Conservation (phyloP, 2,329 filamentous ascomycete genomes). For the Fusarium neocosmosporiellum region DNA sequence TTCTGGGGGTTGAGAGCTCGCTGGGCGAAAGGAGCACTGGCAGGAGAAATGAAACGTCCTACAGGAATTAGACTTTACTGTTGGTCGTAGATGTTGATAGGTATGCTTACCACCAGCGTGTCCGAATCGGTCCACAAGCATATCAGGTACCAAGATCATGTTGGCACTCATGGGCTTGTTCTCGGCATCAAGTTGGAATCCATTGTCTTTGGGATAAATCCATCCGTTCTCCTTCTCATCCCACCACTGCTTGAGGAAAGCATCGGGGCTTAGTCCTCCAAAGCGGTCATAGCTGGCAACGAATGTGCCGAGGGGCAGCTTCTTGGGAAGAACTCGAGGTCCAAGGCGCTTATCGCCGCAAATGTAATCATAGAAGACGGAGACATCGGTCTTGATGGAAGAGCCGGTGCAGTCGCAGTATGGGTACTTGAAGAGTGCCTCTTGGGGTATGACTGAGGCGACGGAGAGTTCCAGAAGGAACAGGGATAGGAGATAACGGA, state of each 20-base stretch:
- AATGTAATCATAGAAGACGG: slow-evolving; percentile 5
- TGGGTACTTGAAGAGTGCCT: neutral
- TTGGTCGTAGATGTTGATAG: neutral
- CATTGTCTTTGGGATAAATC: slow-evolving; percentile 16
- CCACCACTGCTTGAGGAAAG: slow-evolving; percentile 26
- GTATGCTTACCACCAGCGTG: neutral
- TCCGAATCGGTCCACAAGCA: neutral
- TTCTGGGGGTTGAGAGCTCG: slow-evolving; percentile 26
- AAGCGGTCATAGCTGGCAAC: slow-evolving; percentile 27
- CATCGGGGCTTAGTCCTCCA: slow-evolving; percentile 14
- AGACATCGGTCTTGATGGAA: neutral
- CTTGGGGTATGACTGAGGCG: slow-evolving; percentile 6
- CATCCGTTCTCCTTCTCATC: slow-evolving; percentile 5
- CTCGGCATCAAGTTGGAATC: slow-evolving; percentile 11
- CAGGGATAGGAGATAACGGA: slow-evolving; percentile 10
- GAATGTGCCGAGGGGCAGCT: slow-evolving; percentile 21
- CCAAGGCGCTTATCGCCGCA: slow-evolving; percentile 28
- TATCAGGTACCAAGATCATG: neutral
- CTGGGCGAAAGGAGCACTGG: slow-evolving; percentile 24
- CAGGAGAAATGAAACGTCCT: slow-evolving; percentile 30
- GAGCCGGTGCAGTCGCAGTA: slow-evolving; percentile 15
- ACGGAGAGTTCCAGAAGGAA: neutral
- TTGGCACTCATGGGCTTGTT: neutral
- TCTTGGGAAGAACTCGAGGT: slow-evolving; percentile 4
- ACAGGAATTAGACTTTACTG: neutral